Base-by-base conservation (phyloP, 2,329 filamentous ascomycete species). In the Talaromyces sp. region DNA sequence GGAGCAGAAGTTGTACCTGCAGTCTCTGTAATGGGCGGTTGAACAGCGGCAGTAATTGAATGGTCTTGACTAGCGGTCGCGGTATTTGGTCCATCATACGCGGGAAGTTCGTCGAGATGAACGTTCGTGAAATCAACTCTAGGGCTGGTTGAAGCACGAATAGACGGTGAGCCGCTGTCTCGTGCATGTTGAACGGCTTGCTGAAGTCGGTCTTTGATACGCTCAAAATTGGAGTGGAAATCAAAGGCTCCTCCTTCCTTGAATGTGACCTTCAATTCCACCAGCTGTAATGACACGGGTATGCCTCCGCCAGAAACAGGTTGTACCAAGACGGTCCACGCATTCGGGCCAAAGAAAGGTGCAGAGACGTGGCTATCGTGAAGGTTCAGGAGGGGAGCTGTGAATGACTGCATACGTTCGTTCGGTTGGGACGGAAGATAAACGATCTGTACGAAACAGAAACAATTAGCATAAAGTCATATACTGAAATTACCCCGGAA, bases 231-330 rank as follows among this genome's bases (percentile, higher is more conserved):
- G 53, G 84, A 83, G 66, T 92, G 87, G 69, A 96, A 97, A 65
- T 96, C 91, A 71, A 89, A 94, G 59, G 92, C 92, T n/a, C 93
- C 93, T 43, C 93, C 93, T 62, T 97, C 92, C 70, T 91, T 92
- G 79, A 97, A 97, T 21, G 87, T 91, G 66, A 97, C 81, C 70
- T 89, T 91, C 64, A 96, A 74, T 67, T 94, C 90, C 43, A 96
- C 80, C 28, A 86, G 84, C 17, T 87, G 82, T 61, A 90, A 81
- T 21, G 87, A 80, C 5, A 87, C 76, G 0, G 92, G 89, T 53
- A 97, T 89, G 52, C 90, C 89, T 37, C 94, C 94, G 36, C 89
- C 89, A 1, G 87, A 78, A 22, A 96, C 89, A 1, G 93, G 91
- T 66, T 88, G 87, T 59, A 95, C 85, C 45, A 87, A 77, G 22